Evolutionary conservation across 345 rosid genomes (phyloP).

Genomic region (Dovyalis caffra): DNA sequence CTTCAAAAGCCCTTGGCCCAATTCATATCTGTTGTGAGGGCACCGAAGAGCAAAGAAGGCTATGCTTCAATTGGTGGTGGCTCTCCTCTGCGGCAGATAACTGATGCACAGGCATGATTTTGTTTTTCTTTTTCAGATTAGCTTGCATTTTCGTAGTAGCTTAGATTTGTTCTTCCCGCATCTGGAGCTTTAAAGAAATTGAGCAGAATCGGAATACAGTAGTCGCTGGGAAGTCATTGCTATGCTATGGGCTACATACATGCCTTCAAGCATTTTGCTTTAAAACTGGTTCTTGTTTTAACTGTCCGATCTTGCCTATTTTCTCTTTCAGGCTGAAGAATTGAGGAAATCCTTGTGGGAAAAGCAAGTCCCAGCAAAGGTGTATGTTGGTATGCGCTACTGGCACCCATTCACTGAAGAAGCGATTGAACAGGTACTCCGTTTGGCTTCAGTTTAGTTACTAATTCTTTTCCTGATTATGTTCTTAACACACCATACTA

Average conservation of each 20-base stretch:
- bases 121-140: not conserved
- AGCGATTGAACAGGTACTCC: conserved; percentile 88
- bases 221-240: not conserved
- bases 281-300: conserved; percentile 2
- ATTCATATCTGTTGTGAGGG: conserved; percentile 79
- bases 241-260: not conserved
- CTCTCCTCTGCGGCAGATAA: conserved; percentile 86
- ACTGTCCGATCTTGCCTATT: conserved; percentile 8
- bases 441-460: not conserved
- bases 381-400: conserved; percentile 97
- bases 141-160: not conserved
- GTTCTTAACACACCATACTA: not conserved
- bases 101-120: conserved; percentile 77
- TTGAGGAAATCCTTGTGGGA: conserved; percentile 77
- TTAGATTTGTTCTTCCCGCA: not conserved
- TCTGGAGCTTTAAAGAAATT: not conserved
- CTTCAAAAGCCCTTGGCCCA: conserved; percentile 97
- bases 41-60: conserved; percentile 99
- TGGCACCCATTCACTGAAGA: conserved; percentile 99
- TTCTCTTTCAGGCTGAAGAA: conserved; percentile 72
- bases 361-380: conserved; percentile 84
- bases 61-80: conserved; percentile 98
- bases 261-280: not conserved
- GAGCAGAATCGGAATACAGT: not conserved
- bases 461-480: not conserved